A percentile compares a stretch with the other conserved stretches of the same genome.
phyloP scores from a whole-genome alignment of 371 early-diverging fungal species.

The Nematocida sp. region DNA sequence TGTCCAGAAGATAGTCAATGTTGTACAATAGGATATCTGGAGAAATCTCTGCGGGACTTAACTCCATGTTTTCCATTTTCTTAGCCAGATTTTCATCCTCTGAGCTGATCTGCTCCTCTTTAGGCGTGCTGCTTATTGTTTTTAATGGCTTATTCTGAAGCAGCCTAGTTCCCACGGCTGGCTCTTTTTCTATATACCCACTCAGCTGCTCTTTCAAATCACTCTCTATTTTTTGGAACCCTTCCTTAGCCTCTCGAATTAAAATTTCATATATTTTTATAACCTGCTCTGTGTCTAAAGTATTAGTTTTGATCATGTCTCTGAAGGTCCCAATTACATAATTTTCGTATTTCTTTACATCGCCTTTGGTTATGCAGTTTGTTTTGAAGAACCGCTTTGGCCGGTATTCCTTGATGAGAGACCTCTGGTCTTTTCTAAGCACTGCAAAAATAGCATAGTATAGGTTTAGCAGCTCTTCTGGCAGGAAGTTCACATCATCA shows the following conservation, averaged over 20 bases:
- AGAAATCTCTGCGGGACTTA: neutral
- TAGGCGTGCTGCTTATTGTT: neutral
- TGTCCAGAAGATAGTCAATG: constrained; percentile 61
- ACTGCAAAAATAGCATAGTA: constrained; percentile 67
- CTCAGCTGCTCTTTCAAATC: constrained; percentile 44
- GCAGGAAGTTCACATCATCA: constrained; percentile 70
- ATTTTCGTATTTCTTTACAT: constrained; percentile 67
- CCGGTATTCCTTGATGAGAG: constrained; percentile 60
- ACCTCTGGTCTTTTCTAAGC: constrained; percentile 60
- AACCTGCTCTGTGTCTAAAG: constrained; percentile 64
- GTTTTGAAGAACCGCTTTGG: constrained; percentile 70
- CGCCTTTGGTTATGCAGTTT: constrained; percentile 68
- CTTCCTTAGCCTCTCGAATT: constrained; percentile 60
- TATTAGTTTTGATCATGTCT: constrained; percentile 62
- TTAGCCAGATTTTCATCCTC: neutral
- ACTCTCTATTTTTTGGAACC: constrained; percentile 46
- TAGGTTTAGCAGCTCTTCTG: constrained; percentile 69
- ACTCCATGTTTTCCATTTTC: neutral
- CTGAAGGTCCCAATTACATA: constrained; percentile 64
- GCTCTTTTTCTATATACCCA: neutral
- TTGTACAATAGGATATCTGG: constrained; percentile 53
- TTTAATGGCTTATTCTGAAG: neutral
- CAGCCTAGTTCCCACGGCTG: neutral
- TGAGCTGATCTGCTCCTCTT: neutral
- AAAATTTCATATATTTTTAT: constrained; percentile 65